Evolutionary conservation across 208 protist species (phyloP), one percentile per base, ranked within the genome.

Genomic region (Crithidia bombi): DNA sequence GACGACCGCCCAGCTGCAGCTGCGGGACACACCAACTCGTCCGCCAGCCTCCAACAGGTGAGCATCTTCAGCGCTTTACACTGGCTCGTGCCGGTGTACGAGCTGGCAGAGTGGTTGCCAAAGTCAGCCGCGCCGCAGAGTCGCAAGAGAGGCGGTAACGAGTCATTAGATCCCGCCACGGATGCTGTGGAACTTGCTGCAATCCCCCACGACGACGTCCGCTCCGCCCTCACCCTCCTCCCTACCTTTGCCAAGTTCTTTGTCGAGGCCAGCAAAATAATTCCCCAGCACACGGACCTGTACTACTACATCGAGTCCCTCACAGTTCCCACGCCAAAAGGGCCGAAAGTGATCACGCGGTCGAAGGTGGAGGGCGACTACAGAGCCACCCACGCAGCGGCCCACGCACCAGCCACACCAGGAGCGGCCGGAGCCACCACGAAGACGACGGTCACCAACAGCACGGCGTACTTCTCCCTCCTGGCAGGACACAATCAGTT

Each of bases 401-500:
- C 67, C 2, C 65, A 73, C 52, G 64, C 71, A 15, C 56, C 64
- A 28, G 19, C 39, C 39, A 69, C 63, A 33, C 33, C 39, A 4
- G 69, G 32, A 19, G 62, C 44, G 23, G 70, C 65, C 19, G 70
- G 56, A 43, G 54, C 67, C 9, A 64, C 52, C 3, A 71, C 71
- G 5, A 61, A 61, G 47, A 63, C 63, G 7, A 88, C 78, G 43
- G 69, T 83, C 35, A 84, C 83, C 15, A 88, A 84, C 47, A 78
- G 82, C 49, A 74, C 69, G 5, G 80, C 79, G 21, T 85, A 80
- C 76, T 93, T 93, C 47, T 93, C 82, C 3, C 75, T 88, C 11
- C 66, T 90, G 23, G 81, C 79, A 2, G 69, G 74, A 10, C 81
- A 87, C 62, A 85, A 91, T 19, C 85, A 93, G 5, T 93, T 93